Evolutionary conservation across 371 early-diverging fungal genomes (phyloP).

Genomic region (Mucor piriformis): DNA sequence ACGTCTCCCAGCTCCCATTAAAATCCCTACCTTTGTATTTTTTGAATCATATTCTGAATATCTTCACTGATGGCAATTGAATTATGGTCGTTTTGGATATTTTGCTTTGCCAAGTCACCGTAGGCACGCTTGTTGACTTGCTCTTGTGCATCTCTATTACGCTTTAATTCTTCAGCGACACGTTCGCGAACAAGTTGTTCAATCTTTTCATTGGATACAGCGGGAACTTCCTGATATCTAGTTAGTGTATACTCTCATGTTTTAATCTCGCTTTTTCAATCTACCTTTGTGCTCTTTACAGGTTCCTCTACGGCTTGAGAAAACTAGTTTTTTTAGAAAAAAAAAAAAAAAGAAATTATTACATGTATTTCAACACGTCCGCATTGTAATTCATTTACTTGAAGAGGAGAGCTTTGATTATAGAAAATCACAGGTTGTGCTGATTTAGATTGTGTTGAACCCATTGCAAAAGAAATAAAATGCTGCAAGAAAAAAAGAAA

Average conservation of each 20-base stretch:
- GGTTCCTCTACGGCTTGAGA: slow-evolving; percentile 4
- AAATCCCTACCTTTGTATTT: slow-evolving; percentile 45
- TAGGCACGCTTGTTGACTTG: slow-evolving; percentile 32
- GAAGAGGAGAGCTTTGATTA: slow-evolving; percentile 49
- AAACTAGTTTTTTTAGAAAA: too few species aligned
- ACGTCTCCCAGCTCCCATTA: not conserved
- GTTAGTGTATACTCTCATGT: not conserved
- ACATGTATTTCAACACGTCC: not conserved
- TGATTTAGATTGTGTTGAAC: slow-evolving; percentile 49
- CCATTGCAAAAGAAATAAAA: slow-evolving; percentile 26
- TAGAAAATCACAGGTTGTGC: slow-evolving; percentile 51
- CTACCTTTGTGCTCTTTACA: slow-evolving; percentile 6
- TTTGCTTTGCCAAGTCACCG: slow-evolving; percentile 41
- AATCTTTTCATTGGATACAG: slow-evolving; percentile 38
- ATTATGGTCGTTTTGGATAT: slow-evolving; percentile 50
- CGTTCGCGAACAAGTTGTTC: slow-evolving; percentile 49
- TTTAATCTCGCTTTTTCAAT: not conserved
- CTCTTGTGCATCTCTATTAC: slow-evolving; percentile 32
- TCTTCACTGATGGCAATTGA: slow-evolving; percentile 49
- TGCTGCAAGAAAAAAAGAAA: not conserved
- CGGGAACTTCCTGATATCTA: slow-evolving; percentile 5
- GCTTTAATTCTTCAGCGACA: slow-evolving; percentile 47
- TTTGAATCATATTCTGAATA: slow-evolving; percentile 50
- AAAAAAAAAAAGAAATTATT: not conserved
- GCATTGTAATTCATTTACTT: slow-evolving; percentile 38